Base-by-base conservation (phyloP, 2,329 filamentous ascomycete genomes). In the Acephala macrosclerotiorum region DNA sequence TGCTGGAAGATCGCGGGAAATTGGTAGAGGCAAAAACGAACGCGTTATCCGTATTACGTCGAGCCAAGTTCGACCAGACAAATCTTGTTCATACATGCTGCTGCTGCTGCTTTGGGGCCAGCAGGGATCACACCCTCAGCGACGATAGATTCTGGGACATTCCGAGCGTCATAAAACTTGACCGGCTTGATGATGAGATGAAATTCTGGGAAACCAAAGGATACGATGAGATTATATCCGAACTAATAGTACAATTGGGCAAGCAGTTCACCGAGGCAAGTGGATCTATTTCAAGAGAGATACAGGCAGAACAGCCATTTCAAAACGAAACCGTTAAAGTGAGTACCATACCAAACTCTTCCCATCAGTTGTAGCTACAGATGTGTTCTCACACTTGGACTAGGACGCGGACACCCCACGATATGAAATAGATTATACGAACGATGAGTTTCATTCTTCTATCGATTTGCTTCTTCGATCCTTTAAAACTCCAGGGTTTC, bases 81-180 rank as follows among this genome's bases (percentile, higher is more conserved):
- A 33, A 22, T 47, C 57, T 59, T 59, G 36, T 42, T 16, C 57
- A 59, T 59, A 59, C 57, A 59, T 59, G 57, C 57, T 59, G 57
- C 57, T 59, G 57, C 57, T 59, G 57, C 57, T 8, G n/a, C 36
- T 59, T 59, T 45, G 57, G 55, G 6, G 25, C 36, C 36, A 59
- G 36, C 40, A 35, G 14, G n/a, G 40, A 33, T 33, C 29, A 33
- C 29, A 33, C 29, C 29, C 29, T 33, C 29, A 4, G 29, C 29
- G 29, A 33, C 4, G 29, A 33, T 33, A 33, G 4, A 33, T 33
- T 33, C 29, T 33, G 29, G 29, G 29, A 33, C 9, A 33, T 33
- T 33, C 9, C 29, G 9, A 33, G 29, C 29, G 29, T 33, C 29
- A 33, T 33, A 33, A 33, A 33, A 33, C 29, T 33, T 33, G 29